phyloP scores from a whole-genome alignment of 192 early-diverging fungal genomes.

The Endogone sp. region DNA sequence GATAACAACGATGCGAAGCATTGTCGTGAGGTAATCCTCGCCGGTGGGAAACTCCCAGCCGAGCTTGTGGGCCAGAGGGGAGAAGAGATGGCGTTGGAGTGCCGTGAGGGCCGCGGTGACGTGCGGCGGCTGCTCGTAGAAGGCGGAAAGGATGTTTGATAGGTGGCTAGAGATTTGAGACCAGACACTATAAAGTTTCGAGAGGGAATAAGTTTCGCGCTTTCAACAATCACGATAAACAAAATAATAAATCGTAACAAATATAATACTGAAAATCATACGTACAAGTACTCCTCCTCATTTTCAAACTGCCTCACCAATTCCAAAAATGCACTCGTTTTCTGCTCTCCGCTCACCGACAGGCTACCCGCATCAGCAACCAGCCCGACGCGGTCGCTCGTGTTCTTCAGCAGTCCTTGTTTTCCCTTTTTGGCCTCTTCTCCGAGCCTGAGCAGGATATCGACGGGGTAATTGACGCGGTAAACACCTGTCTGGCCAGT shows the following conservation, averaged over 20 bases:
- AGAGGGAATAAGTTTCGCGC: conserved; percentile 2
- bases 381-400: conserved; percentile 77
- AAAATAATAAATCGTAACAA: conserved; percentile 13
- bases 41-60: conserved; percentile 71
- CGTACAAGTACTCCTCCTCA: conserved; percentile 77
- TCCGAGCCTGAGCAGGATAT: conserved; percentile 47
- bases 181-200: conserved; percentile 66
- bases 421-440: conserved; percentile 40
- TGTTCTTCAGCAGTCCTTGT: conserved; percentile 51
- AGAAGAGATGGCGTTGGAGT: conserved; percentile 70
- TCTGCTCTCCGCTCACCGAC: conserved; percentile 70
- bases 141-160: conserved; percentile 56
- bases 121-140: conserved; percentile 60
- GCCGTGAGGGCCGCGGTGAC: conserved; percentile 58
- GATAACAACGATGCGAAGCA: conserved; percentile 75
- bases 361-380: conserved; percentile 80
- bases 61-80: conserved; percentile 63
- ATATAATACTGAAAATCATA: background rate
- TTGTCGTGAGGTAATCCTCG: conserved; percentile 73
- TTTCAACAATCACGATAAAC: too few species aligned
- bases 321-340: conserved; percentile 71
- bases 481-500: conserved; percentile 74
- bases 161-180: conserved; percentile 57
- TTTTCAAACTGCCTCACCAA: conserved; percentile 66
- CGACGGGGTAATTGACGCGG: conserved; percentile 72